These are phyloP conservation scores for Tuber borchii DNA, from an alignment of 495 filamentous ascomycete species.

Conservation along the genomic window DNA sequence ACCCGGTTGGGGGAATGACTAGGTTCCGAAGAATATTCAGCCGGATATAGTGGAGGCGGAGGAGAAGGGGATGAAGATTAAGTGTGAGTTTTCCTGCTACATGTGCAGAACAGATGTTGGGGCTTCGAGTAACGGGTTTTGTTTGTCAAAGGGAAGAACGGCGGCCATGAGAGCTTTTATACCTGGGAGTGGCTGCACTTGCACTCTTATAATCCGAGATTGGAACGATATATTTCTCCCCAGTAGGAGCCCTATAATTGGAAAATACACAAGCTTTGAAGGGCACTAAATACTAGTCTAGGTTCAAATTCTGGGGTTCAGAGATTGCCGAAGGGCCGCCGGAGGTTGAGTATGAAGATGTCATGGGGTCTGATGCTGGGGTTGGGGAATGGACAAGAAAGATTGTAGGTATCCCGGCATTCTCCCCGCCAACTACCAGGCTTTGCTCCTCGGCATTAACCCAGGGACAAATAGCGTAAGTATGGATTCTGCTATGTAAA, in stretches of 20 bases:
- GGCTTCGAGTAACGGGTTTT: conserved; percentile 32
- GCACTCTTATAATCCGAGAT: conserved; percentile 45
- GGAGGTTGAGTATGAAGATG: conserved; percentile 51
- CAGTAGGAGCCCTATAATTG: conserved; percentile 37
- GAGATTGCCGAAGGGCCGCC: conserved; percentile 47
- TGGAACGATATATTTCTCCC: conserved; percentile 37
- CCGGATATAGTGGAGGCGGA: conserved; percentile 40
- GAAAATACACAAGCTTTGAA: conserved; percentile 10
- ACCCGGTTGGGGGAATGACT: conserved; percentile 5
- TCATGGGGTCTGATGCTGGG: conserved; percentile 55
- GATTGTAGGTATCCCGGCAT: conserved; percentile 49
- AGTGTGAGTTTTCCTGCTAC: conserved; percentile 43
- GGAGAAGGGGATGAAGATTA: conserved; percentile 44
- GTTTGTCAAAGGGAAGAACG: conserved; percentile 48
- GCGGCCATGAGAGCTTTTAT: conserved; percentile 55
- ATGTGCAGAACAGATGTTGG: conserved; percentile 12
- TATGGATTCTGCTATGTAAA: conserved; percentile 67
- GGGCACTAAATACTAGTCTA: neutral
- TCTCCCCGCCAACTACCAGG: neutral
- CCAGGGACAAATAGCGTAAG: conserved; percentile 43
- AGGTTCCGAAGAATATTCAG: conserved; percentile 54
- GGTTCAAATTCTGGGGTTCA: conserved; percentile 42
- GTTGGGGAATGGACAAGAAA: conserved; percentile 53
- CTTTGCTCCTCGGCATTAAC: conserved; percentile 9
- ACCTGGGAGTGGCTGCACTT: conserved; percentile 49